Evolutionary conservation across 192 early-diverging fungal species (phyloP), one percentile per base, ranked within the genome.

Genomic region (Umbelopsis isabellina): DNA sequence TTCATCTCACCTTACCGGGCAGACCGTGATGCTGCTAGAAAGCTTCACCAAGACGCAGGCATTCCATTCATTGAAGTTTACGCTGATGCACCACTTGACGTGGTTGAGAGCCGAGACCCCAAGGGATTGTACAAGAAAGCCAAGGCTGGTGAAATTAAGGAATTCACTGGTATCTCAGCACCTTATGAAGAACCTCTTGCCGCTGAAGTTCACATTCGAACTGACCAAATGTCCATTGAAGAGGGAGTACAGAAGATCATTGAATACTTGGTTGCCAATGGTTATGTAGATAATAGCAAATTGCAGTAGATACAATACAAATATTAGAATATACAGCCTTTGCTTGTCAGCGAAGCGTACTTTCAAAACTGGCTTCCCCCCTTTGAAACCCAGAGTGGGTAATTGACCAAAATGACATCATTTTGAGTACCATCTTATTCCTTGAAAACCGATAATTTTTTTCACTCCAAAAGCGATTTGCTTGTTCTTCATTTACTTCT

Each of bases 111-210:
- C 73, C 89, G 95, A 35, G 95, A 97, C 78, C 95, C 95, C 35
- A 97, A 97, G 85, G 95, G 95, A 4, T 82, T 97, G 33, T 97
- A 97, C 86, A 95, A 96, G 84, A 97, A 95, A 83, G 95, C 95
- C 13, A 90, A 92, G 69, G 89, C 90, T 51, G 95, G 95, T 16
- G 90, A 95, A 80, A 96, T 97, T 79, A 96, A 95, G 77, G 93
- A 94, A 75, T 98, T 96, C 76, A 96, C 96, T n/a, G 96, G 94
- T 30, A 93, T 96, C 81, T 90, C 91, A 72, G 91, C 93, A 23
- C 94, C 94, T 16, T 96, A 98, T 71, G 96, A 98, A 81, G 91
- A 88, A 10, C 96, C 96, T 5, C 74, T 82, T 61, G 80, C 77
- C 12, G 90, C 96, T 8, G 96, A 98, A 80, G 82, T 98, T 30